Evolutionary conservation across 2,329 filamentous ascomycete species (phyloP).

Genomic region (Arthrobotrys pseudoclavata): DNA sequence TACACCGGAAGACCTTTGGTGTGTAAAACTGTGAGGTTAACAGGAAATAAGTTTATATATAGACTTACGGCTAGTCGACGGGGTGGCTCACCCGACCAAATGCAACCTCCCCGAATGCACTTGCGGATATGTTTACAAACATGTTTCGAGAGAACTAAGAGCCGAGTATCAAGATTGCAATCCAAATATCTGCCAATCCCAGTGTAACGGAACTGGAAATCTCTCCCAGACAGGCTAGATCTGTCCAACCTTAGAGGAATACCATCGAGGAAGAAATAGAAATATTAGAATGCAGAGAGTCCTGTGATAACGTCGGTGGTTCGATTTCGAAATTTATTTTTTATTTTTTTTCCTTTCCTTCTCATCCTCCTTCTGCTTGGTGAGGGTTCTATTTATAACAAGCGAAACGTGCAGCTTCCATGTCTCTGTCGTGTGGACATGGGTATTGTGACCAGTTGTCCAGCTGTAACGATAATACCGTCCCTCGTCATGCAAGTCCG

Average conservation of each 20-base stretch:
- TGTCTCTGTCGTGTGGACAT: constrained; percentile 18
- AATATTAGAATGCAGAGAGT: constrained; percentile 10
- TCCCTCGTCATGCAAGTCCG: background rate
- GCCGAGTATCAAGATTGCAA: background rate
- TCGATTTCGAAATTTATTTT: background rate
- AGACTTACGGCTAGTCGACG: background rate
- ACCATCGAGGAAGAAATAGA: background rate
- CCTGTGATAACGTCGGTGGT: constrained; percentile 28
- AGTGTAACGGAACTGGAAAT: constrained; percentile 7
- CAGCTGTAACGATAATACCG: constrained; percentile 28
- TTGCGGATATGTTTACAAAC: constrained; percentile 1
- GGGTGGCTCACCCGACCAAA: constrained; percentile 8
- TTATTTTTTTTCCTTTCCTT: background rate
- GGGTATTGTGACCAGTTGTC: background rate
- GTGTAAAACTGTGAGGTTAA: too few relatives aligned
- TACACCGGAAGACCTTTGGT: background rate
- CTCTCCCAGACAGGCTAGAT: background rate
- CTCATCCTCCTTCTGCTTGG: background rate
- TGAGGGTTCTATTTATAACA: constrained; percentile 56
- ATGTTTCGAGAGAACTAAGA: background rate
- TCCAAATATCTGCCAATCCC: background rate
- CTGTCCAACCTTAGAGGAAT: constrained; percentile 1
- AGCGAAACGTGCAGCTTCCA: constrained; percentile 44
- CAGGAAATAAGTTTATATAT: constrained; percentile 3
- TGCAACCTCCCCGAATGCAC: constrained; percentile 5